Conservation (phyloP, 345 rosid genomes). For the Arabis hirsuta region DNA sequence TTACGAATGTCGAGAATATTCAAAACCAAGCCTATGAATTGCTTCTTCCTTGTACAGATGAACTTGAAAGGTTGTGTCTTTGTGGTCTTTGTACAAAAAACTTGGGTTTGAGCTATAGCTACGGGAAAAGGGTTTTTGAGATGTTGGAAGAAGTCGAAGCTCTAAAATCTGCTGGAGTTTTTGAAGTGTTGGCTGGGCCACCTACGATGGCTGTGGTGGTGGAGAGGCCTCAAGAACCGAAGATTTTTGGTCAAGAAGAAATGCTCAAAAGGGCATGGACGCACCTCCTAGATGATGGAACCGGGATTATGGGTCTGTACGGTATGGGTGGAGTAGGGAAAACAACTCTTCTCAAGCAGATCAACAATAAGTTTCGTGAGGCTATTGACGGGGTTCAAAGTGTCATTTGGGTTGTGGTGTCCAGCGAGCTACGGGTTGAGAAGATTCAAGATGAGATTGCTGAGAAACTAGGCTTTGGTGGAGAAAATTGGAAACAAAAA, state of each 20-base stretch:
- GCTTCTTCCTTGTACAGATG: neutral
- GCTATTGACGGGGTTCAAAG: neutral
- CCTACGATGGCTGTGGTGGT: no score
- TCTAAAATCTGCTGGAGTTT: neutral
- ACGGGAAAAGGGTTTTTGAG: neutral
- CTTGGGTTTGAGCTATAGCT: neutral
- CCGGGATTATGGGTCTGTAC: conserved; percentile 26
- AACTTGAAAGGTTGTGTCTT: conserved; percentile 1
- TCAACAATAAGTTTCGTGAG: conserved; percentile 22
- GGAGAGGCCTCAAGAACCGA: neutral
- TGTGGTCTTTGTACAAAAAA: neutral
- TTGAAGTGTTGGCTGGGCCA: neutral
- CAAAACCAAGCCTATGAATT: neutral
- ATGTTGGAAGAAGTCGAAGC: neutral
- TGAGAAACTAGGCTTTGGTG: neutral
- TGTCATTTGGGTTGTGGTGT: conserved; percentile 37
- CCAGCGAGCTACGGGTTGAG: neutral
- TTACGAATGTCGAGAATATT: neutral
- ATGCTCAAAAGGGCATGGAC: neutral
- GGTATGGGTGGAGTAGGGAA: conserved; percentile 45
- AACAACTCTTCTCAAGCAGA: conserved; percentile 38
- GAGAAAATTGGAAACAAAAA: neutral
- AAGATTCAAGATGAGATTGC: conserved; percentile 35
- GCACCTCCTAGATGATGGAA: neutral
- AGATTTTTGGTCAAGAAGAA: neutral